These are phyloP conservation scores for Leucosporidium yakuticum DNA, from an alignment of 768 basidiomycete genomes.

Conservation along the genomic window DNA sequence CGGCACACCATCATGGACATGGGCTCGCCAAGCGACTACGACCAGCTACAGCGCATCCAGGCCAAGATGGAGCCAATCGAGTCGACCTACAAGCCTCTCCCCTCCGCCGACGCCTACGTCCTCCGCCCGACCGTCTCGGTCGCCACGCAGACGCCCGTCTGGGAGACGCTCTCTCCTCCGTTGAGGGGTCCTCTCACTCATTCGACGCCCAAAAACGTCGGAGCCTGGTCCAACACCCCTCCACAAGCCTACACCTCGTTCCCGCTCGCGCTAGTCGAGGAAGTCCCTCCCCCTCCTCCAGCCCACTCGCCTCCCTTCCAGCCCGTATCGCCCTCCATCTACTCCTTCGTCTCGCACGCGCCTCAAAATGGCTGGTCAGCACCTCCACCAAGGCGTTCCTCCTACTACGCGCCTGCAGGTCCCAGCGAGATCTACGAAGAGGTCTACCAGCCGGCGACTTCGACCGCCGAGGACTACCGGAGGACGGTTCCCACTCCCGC, in stretches of 20 bases:
- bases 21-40: neutral
- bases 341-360: constrained; percentile 21
- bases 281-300: neutral
- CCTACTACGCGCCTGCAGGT: too few relatives aligned
- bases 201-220: neutral
- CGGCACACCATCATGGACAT: neutral
- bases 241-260: constrained; percentile 13
- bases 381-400: neutral
- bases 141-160: constrained; percentile 24
- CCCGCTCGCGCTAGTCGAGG: neutral
- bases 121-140: constrained; percentile 14
- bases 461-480: neutral
- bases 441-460: neutral
- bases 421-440: neutral
- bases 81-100: neutral
- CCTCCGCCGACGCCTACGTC: constrained; percentile 8
- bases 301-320: constrained; percentile 1
- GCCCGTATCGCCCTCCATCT: constrained; percentile 26
- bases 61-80: neutral
- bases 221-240: constrained; percentile 7
- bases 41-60: neutral
- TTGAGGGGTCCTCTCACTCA: too few relatives aligned
- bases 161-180: neutral
- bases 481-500: neutral
- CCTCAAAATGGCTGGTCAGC: neutral